A percentile compares a stretch with the other conserved stretches of the same genome.
These are phyloP conservation scores for Paramecium caudatum DNA, from an alignment of 73 alveolate species.

Conservation along the genomic window DNA sequence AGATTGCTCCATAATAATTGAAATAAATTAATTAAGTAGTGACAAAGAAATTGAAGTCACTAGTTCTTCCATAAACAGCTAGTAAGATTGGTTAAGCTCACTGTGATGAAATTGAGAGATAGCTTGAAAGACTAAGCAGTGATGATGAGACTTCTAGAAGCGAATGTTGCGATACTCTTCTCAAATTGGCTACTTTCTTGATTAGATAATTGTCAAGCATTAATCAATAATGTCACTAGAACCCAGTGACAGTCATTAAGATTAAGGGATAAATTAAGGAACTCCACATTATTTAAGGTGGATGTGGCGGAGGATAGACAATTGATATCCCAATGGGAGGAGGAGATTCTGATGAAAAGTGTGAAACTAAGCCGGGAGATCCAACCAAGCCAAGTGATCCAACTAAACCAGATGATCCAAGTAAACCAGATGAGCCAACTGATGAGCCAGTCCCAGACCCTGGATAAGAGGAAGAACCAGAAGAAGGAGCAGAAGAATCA, in stretches of 20 bases:
- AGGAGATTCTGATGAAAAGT: not conserved
- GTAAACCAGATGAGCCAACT: not conserved
- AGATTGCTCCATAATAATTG: constrained; percentile 13
- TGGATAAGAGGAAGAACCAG: not conserved
- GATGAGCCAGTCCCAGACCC: constrained; percentile 55
- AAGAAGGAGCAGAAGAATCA: not conserved
- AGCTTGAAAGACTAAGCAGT: constrained; percentile 32
- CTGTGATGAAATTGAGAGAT: constrained; percentile 53
- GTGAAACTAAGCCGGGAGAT: constrained; percentile 6
- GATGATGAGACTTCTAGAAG: constrained; percentile 36
- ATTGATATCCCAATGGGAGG: constrained; percentile 57
- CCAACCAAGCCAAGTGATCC: constrained; percentile 17
- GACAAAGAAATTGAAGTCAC: constrained; percentile 53
- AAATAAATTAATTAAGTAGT: constrained; percentile 52
- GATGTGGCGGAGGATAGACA: constrained; percentile 60
- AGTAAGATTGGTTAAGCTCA: constrained; percentile 60
- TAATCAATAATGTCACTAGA: constrained; percentile 39
- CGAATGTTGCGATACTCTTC: constrained; percentile 61
- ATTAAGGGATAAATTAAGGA: constrained; percentile 63
- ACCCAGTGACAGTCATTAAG: constrained; percentile 62
- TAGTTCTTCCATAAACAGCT: constrained; percentile 60
- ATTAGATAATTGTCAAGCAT: constrained; percentile 55
- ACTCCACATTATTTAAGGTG: constrained; percentile 54
- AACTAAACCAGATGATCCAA: not conserved
- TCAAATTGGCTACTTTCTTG: constrained; percentile 65